Conservation (phyloP, 768 basidiomycete species). For the Russula sp. region DNA sequence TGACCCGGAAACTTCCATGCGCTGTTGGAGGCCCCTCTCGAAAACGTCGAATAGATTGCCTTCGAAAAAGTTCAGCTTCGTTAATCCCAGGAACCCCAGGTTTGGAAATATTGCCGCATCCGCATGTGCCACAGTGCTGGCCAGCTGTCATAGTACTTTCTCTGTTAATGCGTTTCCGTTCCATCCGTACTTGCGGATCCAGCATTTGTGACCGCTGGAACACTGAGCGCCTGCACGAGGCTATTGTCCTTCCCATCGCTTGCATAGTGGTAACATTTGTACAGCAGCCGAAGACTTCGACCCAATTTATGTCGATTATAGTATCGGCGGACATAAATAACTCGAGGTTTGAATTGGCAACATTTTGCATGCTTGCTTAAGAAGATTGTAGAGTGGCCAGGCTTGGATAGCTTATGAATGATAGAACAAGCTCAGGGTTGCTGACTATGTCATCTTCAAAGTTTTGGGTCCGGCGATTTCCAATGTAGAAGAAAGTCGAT, state of each 20-base stretch:
- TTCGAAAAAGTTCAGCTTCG: neutral
- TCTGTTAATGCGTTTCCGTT: neutral
- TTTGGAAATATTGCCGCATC: neutral
- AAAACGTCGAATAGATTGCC: neutral
- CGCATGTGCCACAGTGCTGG: neutral
- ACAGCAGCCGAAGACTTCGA: constrained; percentile 3
- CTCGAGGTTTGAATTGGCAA: constrained; percentile 10
- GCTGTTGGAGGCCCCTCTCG: neutral
- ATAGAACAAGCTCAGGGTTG: neutral
- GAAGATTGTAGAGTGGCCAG: neutral
- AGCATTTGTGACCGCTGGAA: neutral
- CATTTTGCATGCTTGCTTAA: neutral
- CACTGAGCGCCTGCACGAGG: constrained; percentile 8
- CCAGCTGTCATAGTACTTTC: neutral
- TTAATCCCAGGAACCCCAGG: constrained; percentile 8
- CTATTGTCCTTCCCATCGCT: constrained; percentile 5
- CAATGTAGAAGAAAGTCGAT: neutral
- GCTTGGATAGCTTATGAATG: neutral
- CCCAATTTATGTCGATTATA: neutral
- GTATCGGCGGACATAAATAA: constrained; percentile 4
- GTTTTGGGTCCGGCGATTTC: neutral
- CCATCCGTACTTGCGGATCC: neutral
- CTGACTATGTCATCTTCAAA: neutral
- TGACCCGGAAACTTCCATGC: neutral
- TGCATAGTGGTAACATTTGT: constrained; percentile 1